Evolutionary conservation across 108 stramenopile species (phyloP), one percentile per base, ranked within the genome.

Genomic region (Parietichytrium sp.): DNA sequence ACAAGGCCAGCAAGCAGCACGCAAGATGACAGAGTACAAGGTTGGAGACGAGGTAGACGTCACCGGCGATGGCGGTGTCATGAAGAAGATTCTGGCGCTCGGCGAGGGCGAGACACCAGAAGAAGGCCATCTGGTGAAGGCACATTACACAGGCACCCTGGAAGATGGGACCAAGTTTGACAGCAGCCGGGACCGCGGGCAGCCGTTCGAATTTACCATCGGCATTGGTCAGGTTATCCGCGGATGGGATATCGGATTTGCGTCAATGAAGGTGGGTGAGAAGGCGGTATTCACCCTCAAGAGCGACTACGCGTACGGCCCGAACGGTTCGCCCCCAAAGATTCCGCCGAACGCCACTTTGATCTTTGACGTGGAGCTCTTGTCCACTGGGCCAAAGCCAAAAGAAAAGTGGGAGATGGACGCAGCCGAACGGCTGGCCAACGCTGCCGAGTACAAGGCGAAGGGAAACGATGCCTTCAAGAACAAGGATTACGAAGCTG

Each of bases 281-380:
- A 51, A 82, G 2, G 89, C 89, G n/a, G 79, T 48, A 42, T 52
- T 90, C 48, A 86, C 83, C 18, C 80, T 83, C 82, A 84, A 36
- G 8, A 81, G 87, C 10, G 96, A 97, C 77, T 98, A 96, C 78
- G 98, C 90, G 10, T 98, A 98, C 80, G 98, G 98, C 0, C 87
- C 87, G 7, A 25, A 52, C 6, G 95, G 95, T 6, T 89, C 86
- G 29, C 95, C 95, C 2, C 95, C 95, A 20, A 93, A 92, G 29
- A 98, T 98, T 82, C 95, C 95, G 6, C 86, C 88, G 4, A 87
- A 93, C 81, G 89, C 96, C 8, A 90, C 88, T 25, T 82, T 99
- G 45, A 85, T 89, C 47, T 99, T 98, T 83, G 98, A 99, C 52
- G 95, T 99, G 4, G 98, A 99, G 82, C 84, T 99, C 15, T 77